phyloP scores from a whole-genome alignment of 192 early-diverging fungal species.

The Gonapodya prolifera region DNA sequence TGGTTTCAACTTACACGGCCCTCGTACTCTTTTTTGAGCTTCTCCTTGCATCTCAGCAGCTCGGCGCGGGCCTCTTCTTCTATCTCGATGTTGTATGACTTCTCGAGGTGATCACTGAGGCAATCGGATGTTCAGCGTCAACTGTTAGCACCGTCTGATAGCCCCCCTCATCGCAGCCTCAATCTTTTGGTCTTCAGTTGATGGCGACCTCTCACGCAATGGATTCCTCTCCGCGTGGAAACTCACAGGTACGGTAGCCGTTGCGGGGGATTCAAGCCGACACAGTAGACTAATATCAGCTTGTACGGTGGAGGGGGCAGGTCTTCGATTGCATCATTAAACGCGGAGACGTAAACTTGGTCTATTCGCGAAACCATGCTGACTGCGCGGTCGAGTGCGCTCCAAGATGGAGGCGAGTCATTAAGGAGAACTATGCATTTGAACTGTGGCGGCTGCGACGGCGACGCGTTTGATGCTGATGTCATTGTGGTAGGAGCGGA shows the following conservation, averaged over 20 bases:
- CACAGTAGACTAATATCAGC: neutral
- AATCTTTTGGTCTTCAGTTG: neutral
- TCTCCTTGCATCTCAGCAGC: neutral
- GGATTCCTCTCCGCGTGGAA: neutral
- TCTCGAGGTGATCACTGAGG: slow-evolving; percentile 5
- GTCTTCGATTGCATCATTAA: neutral
- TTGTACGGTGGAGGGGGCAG: neutral
- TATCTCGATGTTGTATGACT: neutral
- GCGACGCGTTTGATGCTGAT: too few species aligned
- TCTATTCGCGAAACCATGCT: neutral
- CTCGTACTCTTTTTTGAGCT: neutral
- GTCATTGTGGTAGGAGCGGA: too few species aligned
- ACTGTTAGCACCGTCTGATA: too few species aligned
- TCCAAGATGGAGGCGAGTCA: neutral
- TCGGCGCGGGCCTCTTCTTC: neutral
- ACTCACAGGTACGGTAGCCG: neutral
- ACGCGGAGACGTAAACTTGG: neutral
- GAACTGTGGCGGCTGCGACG: too few species aligned
- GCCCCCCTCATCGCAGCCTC: too few species aligned
- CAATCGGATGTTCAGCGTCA: neutral
- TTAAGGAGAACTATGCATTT: neutral
- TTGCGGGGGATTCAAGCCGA: slow-evolving; percentile 5
- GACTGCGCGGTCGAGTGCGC: neutral
- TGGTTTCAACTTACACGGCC: neutral
- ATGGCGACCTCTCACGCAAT: neutral